phyloP scores from a whole-genome alignment of 2,329 filamentous ascomycete species.

The Rutstroemia sp. region DNA sequence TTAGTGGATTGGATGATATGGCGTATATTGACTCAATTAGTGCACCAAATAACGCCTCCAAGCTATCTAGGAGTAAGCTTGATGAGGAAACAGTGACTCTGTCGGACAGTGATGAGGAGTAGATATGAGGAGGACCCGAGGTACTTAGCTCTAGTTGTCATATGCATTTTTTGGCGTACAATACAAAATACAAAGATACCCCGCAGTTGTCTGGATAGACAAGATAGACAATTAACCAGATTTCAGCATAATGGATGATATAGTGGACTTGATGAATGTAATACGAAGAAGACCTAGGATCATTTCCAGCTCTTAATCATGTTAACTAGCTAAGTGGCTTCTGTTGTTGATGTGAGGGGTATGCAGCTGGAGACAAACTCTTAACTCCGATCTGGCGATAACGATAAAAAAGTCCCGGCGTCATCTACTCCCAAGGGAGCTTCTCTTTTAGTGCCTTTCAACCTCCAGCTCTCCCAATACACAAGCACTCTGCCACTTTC shows the following conservation, averaged over 20 bases:
- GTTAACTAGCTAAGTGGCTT: no score
- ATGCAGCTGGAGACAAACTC: not conserved
- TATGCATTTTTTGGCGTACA: constrained; percentile 17
- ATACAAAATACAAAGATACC: constrained; percentile 23
- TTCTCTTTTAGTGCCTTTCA: not conserved
- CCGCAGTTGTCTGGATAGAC: constrained; percentile 12
- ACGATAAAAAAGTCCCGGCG: constrained; percentile 7
- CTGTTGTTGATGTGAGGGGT: not conserved
- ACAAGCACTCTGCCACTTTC: not conserved
- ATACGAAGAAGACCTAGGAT: not conserved
- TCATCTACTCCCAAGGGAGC: constrained; percentile 4
- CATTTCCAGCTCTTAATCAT: not conserved
- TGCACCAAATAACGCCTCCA: constrained; percentile 34
- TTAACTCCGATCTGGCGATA: constrained; percentile 10
- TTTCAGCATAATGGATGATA: not conserved
- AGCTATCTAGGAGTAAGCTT: constrained; percentile 24
- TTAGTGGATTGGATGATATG: constrained; percentile 47
- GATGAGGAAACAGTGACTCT: constrained; percentile 14
- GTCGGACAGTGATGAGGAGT: constrained; percentile 2
- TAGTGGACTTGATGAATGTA: not conserved
- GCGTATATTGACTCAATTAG: constrained; percentile 58
- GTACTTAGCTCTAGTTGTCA: constrained; percentile 5
- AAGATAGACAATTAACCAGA: constrained; percentile 2
- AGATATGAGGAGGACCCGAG: not conserved
- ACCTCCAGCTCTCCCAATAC: not conserved